Percentiles rank a stretch among this genome's conserved stretches.
Conservation (phyloP, 495 filamentous ascomycete species). For the Talaromyces thailandensis region DNA sequence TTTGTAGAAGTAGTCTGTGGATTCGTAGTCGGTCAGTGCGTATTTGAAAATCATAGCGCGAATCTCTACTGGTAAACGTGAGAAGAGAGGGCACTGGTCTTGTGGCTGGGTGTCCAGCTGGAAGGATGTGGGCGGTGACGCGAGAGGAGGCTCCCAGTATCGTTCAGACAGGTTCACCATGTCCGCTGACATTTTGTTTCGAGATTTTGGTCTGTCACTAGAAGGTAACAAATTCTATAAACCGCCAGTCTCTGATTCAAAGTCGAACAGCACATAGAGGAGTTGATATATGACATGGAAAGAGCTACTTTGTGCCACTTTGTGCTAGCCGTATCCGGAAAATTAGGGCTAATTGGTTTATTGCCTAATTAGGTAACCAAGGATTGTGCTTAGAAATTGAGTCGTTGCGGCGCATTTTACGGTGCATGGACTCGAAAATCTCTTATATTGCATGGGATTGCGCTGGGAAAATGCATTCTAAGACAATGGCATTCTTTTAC, state of each 20-base stretch:
- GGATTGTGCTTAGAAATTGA: not conserved
- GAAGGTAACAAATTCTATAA: not conserved
- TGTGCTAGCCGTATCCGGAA: not conserved
- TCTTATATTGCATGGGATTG: not conserved
- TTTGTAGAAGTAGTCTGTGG: slow-evolving; percentile 2
- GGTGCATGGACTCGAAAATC: not conserved
- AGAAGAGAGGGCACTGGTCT: not conserved
- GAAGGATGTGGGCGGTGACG: not conserved
- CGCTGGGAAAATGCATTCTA: not conserved
- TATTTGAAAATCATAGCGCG: slow-evolving; percentile 18
- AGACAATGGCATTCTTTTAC: not conserved
- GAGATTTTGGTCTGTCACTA: not conserved
- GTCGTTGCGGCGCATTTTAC: not conserved
- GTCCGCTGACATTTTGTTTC: not conserved
- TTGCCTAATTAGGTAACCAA: not conserved
- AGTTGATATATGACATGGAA: not conserved
- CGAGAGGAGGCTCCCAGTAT: not conserved
- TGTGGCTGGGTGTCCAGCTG: not conserved
- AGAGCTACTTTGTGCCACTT: not conserved
- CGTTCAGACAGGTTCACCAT: not conserved
- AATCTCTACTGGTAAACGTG: slow-evolving; percentile 15
- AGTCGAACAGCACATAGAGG: not conserved
- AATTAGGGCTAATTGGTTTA: not conserved
- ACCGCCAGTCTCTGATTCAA: not conserved
- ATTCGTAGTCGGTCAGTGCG: slow-evolving; percentile 13